phyloP scores from a whole-genome alignment of 345 rosid species.

The Leavenworthia alabamica region DNA sequence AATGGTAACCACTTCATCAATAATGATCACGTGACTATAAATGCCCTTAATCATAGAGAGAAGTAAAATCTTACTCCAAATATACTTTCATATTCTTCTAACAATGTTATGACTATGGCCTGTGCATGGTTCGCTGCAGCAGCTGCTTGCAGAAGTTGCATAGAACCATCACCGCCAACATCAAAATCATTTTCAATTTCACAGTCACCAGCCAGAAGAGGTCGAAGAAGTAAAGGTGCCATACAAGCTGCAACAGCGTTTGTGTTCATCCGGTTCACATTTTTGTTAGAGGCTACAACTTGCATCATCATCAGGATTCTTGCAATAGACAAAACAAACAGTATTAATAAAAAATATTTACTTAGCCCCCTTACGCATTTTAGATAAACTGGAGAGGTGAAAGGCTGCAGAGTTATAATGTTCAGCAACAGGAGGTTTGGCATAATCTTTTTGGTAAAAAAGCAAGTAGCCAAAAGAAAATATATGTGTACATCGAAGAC shows the following conservation, averaged over 20 bases:
- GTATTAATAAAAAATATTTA: not conserved
- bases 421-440: not conserved
- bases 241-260: constrained; percentile 99
- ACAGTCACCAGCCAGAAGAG: constrained; percentile 94
- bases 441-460: not conserved
- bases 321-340: constrained; percentile 29
- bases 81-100: constrained; percentile 79
- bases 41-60: not conserved
- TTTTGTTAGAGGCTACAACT: constrained; percentile 67
- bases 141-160: constrained; percentile 94
- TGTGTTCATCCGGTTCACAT: constrained; percentile 81
- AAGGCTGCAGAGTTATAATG: not conserved
- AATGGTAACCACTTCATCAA: not conserved
- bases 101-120: constrained; percentile 80
- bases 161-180: constrained; percentile 92
- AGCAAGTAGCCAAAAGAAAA: not conserved
- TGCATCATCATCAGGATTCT: constrained; percentile 96
- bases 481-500: not conserved
- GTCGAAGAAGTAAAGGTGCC: constrained; percentile 99
- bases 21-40: not conserved
- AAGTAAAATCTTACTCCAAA: constrained; percentile 62
- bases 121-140: constrained; percentile 99
- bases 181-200: constrained; percentile 84
- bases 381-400: not conserved
- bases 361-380: not conserved